phyloP scores from a whole-genome alignment of 1,139 yeast genomes.

The Suhomyces kunorum region DNA sequence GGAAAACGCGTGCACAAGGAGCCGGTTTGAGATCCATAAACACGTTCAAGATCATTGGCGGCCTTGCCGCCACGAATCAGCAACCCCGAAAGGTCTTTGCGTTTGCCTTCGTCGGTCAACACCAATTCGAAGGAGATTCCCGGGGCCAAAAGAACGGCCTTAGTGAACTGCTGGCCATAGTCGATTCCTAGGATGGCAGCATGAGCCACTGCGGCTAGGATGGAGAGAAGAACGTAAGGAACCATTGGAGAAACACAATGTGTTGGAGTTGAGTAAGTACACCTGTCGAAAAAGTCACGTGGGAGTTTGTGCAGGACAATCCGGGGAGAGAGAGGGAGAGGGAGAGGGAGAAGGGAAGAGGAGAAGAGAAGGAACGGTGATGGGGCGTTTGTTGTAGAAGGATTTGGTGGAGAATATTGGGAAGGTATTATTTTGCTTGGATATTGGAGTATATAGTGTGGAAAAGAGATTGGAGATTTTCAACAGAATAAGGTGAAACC shows the following conservation, averaged over 20 bases:
- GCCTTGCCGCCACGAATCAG: slow-evolving; percentile 51
- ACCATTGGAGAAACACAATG: slow-evolving; percentile 11
- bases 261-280: neutral
- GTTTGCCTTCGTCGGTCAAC: slow-evolving; percentile 84
- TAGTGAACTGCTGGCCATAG: slow-evolving; percentile 84
- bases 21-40: slow-evolving; percentile 77
- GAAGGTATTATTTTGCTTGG: neutral
- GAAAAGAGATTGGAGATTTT: too few species aligned
- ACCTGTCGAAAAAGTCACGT: slow-evolving; percentile 5
- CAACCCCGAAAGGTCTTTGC: slow-evolving; percentile 83
- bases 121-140: slow-evolving; percentile 86
- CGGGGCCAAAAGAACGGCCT: slow-evolving; percentile 89
- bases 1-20: slow-evolving; percentile 77
- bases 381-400: too few species aligned
- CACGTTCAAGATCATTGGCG: slow-evolving; percentile 59
- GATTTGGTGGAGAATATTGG: too few species aligned
- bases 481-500: too few species aligned
- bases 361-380: neutral
- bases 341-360: neutral
- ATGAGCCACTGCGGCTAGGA: slow-evolving; percentile 18
- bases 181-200: slow-evolving; percentile 86
- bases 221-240: slow-evolving; percentile 10
- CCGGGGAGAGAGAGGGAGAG: neutral
- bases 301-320: slow-evolving; percentile 3
- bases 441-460: too few species aligned